Evolutionary conservation across 73 alveolate species (phyloP), one percentile per base, ranked within the genome.

Genomic region (Paramecium biaurelia): DNA sequence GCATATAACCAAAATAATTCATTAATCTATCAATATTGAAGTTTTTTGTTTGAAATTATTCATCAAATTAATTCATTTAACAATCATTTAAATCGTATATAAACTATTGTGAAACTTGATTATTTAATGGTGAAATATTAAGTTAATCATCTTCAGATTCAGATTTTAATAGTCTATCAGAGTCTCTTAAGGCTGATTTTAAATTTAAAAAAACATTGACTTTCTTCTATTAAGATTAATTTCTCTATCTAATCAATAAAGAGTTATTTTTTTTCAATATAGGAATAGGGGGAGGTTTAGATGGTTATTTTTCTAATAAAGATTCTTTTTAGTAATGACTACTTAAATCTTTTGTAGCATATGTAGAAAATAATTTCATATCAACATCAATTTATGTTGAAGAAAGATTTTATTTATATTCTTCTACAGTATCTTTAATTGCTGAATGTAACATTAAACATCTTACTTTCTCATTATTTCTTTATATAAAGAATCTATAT

Each of bases 1-100:
- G 84, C 84, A 63, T 63, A 26, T 63, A 63, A 12, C 84, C 84
- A 63, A 26, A 63, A 63, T 26, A 63, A 24, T 63, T 63, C 84
- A 63, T 63, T 14, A 63, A 21, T 30, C 84, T 63, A 63, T 63
- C 84, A 5, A 63, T 63, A 32, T 63, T 32, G 10, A 30, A 63
- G 26, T 63, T 24, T 26, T 49, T 63, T 7, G 84, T 63, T 63
- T 63, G 12, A 30, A 63, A 63, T 18, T 63, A 63, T 2, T 63
- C 84, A 12, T 63, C 84, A 63, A 63, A 63, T 1, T 63, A 5
- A 63, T 30, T 32, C 26, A 63, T 63, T 23, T 63, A 7, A 1
- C 14, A 32, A 26, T 63, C 45, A 63, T 63, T 32, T 3, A 63
- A 0, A 63, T 63, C 41, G 2, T 0, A 11, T 24, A 32, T 30